Base-by-base conservation (phyloP, 495 filamentous ascomycete genomes). In the Pseudomonodictys pantanalensis region DNA sequence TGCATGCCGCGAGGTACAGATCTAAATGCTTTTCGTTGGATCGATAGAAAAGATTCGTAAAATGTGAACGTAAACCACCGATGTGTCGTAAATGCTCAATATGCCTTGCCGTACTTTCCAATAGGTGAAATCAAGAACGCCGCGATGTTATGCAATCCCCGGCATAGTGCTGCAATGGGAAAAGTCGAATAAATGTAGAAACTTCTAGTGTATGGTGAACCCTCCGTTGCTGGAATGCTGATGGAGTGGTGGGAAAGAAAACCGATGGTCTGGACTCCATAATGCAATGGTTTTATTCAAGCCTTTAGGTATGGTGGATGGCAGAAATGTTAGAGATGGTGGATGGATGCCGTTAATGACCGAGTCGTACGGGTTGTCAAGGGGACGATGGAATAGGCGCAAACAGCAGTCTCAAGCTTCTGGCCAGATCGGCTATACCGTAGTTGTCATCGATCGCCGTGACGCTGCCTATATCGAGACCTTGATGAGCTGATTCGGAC, bases 371-470 rank as follows among this genome's bases (percentile, higher is more conserved):
- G 17, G 11, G 43, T 3, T 23, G 4, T 28, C 43, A 28, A 9
- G 7, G 20, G 25, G 6, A 12, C 17, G 28, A 11, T 10, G 24
- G 20, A 20, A 66, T 48, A 12, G 64, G 64, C 18, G 64, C 64
- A 45, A 87, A 88, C 12, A 87, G 76, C 51, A 82, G 76, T 53
- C 83, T 82, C 83, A 87, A 87, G 66, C 87, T 80, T 55, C 86
- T 73, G 12, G 81, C 84, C 65, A 86, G 70, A 65, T 86, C 78
- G 50, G 75, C 74, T 22, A 82, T 70, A 1, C 80, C 83, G 60
- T 84, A 87, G 25, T 76, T 73, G 11, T 81, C 78, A 65, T 86
- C 80, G 43, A 87, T 83, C 15, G 80, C 76, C 29, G 76, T 79
- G 3, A 84, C 80, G 2, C 79, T 79, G 30, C 82, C 82, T 60